Percentiles rank a stretch among this genome's conserved stretches.
Evolutionary conservation across 331 rosid genomes (phyloP).

Genomic region (Rhamnella rubrinervis): DNA sequence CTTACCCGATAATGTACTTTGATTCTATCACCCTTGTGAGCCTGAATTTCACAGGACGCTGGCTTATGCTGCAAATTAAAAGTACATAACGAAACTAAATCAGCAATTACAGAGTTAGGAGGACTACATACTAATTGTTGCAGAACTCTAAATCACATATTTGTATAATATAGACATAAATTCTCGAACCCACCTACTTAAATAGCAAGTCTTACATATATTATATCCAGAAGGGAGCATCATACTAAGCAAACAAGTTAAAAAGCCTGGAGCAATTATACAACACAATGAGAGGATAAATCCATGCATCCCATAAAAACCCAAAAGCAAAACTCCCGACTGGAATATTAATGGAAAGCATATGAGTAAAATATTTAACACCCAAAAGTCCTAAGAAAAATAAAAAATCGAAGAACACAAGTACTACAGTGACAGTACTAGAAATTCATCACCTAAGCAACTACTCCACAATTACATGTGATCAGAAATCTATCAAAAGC

Average conservation of each 20-base stretch:
- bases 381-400: no score
- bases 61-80: constrained; percentile 51
- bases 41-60: constrained; percentile 46
- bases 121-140: not conserved
- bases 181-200: no score
- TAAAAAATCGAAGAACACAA: no score
- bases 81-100: not conserved
- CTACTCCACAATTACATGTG: not conserved
- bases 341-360: not conserved
- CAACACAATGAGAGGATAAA: not conserved
- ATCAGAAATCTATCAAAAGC: not conserved
- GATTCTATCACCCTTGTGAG: constrained; percentile 58
- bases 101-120: not conserved
- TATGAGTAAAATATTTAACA: no score
- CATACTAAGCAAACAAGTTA: no score
- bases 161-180: no score
- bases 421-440: no score
- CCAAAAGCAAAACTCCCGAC: constrained; percentile 7
- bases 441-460: no score
- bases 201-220: no score
- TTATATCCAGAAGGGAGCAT: not conserved
- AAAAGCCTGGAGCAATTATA: not conserved
- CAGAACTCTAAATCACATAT: no score
- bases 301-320: not conserved
- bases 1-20: constrained; percentile 63